Percentiles rank a stretch among this genome's conserved stretches.
These are phyloP conservation scores for Iris macrosiphon DNA, from an alignment of 106 monocot species.

Conservation along the genomic window DNA sequence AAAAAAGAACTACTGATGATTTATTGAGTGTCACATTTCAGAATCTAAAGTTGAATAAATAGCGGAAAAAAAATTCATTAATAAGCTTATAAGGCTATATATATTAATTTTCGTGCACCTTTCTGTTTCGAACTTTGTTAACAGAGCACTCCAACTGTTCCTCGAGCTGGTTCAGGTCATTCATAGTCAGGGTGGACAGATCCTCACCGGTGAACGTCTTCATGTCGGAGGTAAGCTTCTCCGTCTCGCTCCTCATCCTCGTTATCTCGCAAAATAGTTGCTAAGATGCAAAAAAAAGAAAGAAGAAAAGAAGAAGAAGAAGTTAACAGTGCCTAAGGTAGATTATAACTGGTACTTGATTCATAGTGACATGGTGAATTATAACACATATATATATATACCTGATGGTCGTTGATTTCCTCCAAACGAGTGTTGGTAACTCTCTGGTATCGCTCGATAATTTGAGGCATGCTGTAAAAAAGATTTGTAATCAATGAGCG, in stretches of 20 bases:
- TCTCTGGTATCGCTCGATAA: slow-evolving; percentile 61
- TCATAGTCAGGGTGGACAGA: slow-evolving; percentile 24
- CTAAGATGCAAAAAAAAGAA: slow-evolving; percentile 12
- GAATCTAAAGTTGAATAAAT: too few species aligned
- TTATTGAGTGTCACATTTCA: too few species aligned
- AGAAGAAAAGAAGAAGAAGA: neutral
- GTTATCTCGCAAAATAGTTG: slow-evolving; percentile 52
- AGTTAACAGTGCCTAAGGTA: too few species aligned
- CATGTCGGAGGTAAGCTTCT: slow-evolving; percentile 53
- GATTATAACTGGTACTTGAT: too few species aligned
- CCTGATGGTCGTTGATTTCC: slow-evolving; percentile 34
- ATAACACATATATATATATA: slow-evolving; percentile 1
- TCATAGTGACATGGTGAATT: too few species aligned
- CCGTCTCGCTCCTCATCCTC: slow-evolving; percentile 54
- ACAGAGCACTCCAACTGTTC: slow-evolving; percentile 57
- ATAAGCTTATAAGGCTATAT: too few species aligned
- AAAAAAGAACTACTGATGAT: too few species aligned
- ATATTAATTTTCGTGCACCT: too few species aligned
- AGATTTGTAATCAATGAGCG: neutral
- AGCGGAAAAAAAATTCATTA: too few species aligned
- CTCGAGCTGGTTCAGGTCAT: slow-evolving; percentile 60
- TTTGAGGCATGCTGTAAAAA: slow-evolving; percentile 52
- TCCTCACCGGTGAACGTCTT: slow-evolving; percentile 57
- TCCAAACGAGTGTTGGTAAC: slow-evolving; percentile 31
- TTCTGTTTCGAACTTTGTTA: slow-evolving; percentile 52